Percentiles rank a stretch among this genome's conserved stretches.
Conservation (phyloP, 805 yeast species). For the Teunomyces panamensis region DNA sequence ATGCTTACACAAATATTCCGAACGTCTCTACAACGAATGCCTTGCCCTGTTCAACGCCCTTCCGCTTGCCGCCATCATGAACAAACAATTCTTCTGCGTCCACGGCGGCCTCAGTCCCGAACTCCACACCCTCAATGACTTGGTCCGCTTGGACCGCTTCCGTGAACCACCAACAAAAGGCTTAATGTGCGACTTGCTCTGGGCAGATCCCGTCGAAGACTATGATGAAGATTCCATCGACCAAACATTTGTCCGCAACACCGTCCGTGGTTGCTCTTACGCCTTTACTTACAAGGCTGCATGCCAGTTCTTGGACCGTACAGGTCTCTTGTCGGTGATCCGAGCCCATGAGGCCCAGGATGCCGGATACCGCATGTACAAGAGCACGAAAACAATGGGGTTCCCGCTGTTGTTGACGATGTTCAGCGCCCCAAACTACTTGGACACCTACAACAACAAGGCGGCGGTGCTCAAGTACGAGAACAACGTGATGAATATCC, state of each 20-base stretch:
- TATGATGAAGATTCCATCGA: conserved; percentile 59
- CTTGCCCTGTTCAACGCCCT: conserved; percentile 78
- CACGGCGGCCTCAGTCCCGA: conserved; percentile 97
- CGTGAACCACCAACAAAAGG: conserved; percentile 93
- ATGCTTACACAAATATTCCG: conserved; percentile 79
- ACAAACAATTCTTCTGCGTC: conserved; percentile 89
- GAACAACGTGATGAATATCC: conserved; percentile 86
- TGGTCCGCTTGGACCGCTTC: conserved; percentile 71
- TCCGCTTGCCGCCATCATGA: conserved; percentile 92
- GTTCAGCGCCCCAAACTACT: conserved; percentile 93
- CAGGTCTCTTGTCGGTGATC: conserved; percentile 77
- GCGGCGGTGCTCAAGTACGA: conserved; percentile 94
- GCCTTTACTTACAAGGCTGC: conserved; percentile 83
- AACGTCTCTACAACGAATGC: conserved; percentile 64
- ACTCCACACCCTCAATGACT: conserved; percentile 63
- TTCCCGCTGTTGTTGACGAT: conserved; percentile 88
- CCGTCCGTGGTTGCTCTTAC: conserved; percentile 88
- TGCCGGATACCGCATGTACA: conserved; percentile 94
- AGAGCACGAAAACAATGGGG: conserved; percentile 75
- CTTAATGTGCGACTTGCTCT: conserved; percentile 86
- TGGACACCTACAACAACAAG: conserved; percentile 89
- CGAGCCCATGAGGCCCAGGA: conserved; percentile 98
- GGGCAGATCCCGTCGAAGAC: conserved; percentile 95
- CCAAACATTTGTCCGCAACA: conserved; percentile 57
- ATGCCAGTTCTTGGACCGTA: conserved; percentile 72